Conservation (phyloP, 352 stramenopile genomes). For the Thalassiosira allenii region DNA sequence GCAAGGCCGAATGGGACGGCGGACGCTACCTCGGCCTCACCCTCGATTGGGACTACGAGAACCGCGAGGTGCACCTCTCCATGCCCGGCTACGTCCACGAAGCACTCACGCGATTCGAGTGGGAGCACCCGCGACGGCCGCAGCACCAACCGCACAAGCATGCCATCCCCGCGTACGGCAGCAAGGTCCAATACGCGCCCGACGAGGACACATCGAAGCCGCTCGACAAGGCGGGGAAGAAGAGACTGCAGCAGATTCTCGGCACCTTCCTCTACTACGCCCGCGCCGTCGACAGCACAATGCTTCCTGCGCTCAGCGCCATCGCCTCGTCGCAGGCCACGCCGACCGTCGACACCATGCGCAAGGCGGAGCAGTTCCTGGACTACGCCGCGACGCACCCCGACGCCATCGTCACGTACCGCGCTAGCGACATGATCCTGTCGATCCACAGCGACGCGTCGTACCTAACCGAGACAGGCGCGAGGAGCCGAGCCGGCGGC, state of each 20-base stretch:
- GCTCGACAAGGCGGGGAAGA: slow-evolving; percentile 18
- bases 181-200: slow-evolving; percentile 51
- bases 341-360: slow-evolving; percentile 14
- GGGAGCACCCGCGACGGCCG: slow-evolving; percentile 10
- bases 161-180: slow-evolving; percentile 38
- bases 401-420: slow-evolving; percentile 45
- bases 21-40: slow-evolving; percentile 51
- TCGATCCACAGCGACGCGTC: slow-evolving; percentile 39
- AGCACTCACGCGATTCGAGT: slow-evolving; percentile 24
- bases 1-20: slow-evolving; percentile 40
- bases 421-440: slow-evolving; percentile 58
- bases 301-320: slow-evolving; percentile 36
- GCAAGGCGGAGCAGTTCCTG: slow-evolving; percentile 33
- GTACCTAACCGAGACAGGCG: slow-evolving; percentile 44
- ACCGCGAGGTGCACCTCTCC: slow-evolving; percentile 34
- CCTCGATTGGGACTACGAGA: slow-evolving; percentile 63
- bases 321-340: slow-evolving; percentile 32
- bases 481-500: slow-evolving; percentile 20
- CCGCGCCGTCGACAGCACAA: slow-evolving; percentile 35
- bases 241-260: slow-evolving; percentile 52
- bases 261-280: slow-evolving; percentile 55
- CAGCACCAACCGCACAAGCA: slow-evolving; percentile 44
- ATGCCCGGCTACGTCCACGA: slow-evolving; percentile 49
- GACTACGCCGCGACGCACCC: slow-evolving; percentile 57
- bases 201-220: not conserved